phyloP scores from a whole-genome alignment of 2,329 filamentous ascomycete species.

The Nemania diffusa region DNA sequence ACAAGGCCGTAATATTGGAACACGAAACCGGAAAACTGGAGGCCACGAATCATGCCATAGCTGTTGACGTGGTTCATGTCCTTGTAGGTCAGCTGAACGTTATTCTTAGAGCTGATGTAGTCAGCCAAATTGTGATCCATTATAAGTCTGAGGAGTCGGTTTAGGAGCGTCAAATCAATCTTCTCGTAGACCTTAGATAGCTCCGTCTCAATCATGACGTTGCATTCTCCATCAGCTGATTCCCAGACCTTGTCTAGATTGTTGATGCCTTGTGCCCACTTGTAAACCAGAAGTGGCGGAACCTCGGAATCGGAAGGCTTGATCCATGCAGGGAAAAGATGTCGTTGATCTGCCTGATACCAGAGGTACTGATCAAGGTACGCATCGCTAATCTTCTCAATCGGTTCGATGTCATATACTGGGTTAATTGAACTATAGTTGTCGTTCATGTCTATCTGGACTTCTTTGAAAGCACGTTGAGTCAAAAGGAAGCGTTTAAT shows the following conservation, averaged over 20 bases:
- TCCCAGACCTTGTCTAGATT: slow-evolving; percentile 97
- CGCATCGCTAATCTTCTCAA: slow-evolving; percentile 99
- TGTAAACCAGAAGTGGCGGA: slow-evolving; percentile 92
- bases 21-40: slow-evolving; percentile 98
- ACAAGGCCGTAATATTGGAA: slow-evolving; percentile 99
- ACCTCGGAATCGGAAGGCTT: slow-evolving; percentile 99
- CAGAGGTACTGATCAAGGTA: slow-evolving; percentile 98
- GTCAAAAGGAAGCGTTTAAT: slow-evolving; percentile 98
- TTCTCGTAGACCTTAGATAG: slow-evolving; percentile 99
- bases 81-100: slow-evolving; percentile 98
- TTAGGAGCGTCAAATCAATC: slow-evolving; percentile 95
- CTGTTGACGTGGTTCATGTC: slow-evolving; percentile 99
- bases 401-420: slow-evolving; percentile 98
- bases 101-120: slow-evolving; percentile 99
- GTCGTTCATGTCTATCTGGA: slow-evolving; percentile 99
- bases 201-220: slow-evolving; percentile 98
- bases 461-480: slow-evolving; percentile 98
- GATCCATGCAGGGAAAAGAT: slow-evolving; percentile 98
- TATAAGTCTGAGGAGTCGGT: slow-evolving; percentile 90
- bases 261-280: slow-evolving; percentile 99
- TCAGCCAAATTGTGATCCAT: slow-evolving; percentile 99
- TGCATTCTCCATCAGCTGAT: slow-evolving; percentile 92
- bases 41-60: slow-evolving; percentile 96
- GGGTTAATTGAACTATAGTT: slow-evolving; percentile 99
- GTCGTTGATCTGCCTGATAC: slow-evolving; percentile 98